Evolutionary conservation across 139 green algal genomes (phyloP), one percentile per base, ranked within the genome.

Genomic region (Chlamydomonas urium): DNA sequence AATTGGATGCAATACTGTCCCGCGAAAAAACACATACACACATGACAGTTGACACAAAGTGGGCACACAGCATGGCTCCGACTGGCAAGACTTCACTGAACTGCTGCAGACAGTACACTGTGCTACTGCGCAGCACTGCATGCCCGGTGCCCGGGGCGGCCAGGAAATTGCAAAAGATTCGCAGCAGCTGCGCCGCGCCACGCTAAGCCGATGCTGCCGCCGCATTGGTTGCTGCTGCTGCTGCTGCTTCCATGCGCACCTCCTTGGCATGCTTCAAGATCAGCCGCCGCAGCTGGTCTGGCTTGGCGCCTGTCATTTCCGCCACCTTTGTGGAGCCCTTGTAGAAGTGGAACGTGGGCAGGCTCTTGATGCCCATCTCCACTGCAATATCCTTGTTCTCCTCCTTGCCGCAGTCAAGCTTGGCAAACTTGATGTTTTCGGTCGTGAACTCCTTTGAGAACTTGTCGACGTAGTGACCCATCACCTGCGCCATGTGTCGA

Each of bases 281-380:
- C 42, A 50, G 8, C 42, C 14, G 10, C 42, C 14, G 42, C 42
- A 50, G 14, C 42, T 50, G 8, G 8, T 50, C 42, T 14, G 42
- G 42, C 42, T 50, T 50, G 42, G 42, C 42, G 8, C 42, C 42
- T 24, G 8, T 24, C 42, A 50, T 50, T 14, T 50, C 42, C 42
- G 42, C 42, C 42, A 50, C 42, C 26, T 63, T 63, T 21, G 21
- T 21, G 29, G 53, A 14, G 6, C 53, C 53, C 21, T 42, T 38
- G 65, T 78, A 78, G 8, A 78, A 42, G 38, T 74, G 50, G 65
- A 78, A 78, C 1, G 73, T 78, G 21, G 73, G 73, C 17, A 78
- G 65, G 1, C 65, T 65, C 65, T 78, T 78, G 65, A 78, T 78
- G 6, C 31, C 38, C 29, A 73, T 48, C 0, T 38, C 23, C 36